phyloP scores from a whole-genome alignment of 768 basidiomycete genomes.

The Rhizopogon salebrosus region DNA sequence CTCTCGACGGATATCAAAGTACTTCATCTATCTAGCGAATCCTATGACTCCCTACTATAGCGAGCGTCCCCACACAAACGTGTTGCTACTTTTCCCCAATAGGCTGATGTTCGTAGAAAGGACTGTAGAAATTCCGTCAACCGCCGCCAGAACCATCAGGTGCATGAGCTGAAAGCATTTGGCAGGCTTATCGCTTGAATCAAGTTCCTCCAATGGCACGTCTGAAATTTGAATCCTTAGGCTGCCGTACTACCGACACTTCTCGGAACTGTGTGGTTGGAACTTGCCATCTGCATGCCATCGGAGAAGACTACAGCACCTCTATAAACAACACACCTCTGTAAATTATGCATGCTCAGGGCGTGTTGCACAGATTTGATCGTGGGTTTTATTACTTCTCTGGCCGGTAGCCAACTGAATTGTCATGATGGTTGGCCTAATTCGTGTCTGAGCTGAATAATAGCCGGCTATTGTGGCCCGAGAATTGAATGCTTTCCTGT shows the following conservation, averaged over 20 bases:
- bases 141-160: background rate
- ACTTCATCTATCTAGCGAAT: background rate
- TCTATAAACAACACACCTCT: background rate
- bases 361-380: background rate
- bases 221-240: background rate
- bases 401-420: background rate
- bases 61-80: background rate
- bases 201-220: background rate
- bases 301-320: background rate
- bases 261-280: background rate
- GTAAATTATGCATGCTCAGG: background rate
- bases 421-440: conserved; percentile 4
- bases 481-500: conserved; percentile 1
- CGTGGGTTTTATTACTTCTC: background rate
- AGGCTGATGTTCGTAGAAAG: background rate
- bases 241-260: background rate
- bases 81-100: background rate
- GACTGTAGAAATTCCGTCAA: background rate
- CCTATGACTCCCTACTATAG: background rate
- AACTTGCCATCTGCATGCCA: background rate
- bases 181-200: background rate
- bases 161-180: background rate
- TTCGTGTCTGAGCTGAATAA: conserved; percentile 5
- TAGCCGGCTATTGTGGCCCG: background rate
- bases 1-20: background rate